Percentiles rank a stretch among this genome's conserved stretches.
phyloP scores from a whole-genome alignment of 257 asterid genomes.

The Petunia secreta region DNA sequence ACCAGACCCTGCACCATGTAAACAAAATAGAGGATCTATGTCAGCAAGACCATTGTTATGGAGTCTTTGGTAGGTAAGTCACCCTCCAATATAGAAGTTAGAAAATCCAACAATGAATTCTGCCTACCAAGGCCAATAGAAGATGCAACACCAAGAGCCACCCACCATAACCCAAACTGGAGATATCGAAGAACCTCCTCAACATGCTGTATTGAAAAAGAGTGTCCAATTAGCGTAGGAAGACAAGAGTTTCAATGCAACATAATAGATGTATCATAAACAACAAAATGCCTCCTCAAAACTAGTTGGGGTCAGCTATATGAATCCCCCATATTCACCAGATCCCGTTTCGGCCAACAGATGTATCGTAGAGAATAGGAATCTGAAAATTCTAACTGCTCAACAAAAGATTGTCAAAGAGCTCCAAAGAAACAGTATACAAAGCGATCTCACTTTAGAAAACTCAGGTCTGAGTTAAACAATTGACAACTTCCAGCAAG shows the following conservation, averaged over 20 bases:
- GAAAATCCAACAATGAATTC: not conserved
- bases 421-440: conserved; percentile 7
- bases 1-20: conserved; percentile 69
- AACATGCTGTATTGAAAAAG: conserved; percentile 58
- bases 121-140: conserved; percentile 93
- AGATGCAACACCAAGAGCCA: conserved; percentile 97
- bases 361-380: not conserved
- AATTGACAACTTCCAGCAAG: not conserved
- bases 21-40: conserved; percentile 11
- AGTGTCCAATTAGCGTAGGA: conserved; percentile 13
- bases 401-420: not conserved
- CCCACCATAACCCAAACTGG: conserved; percentile 90
- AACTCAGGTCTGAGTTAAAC: not conserved
- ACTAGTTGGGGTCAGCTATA: conserved; percentile 14
- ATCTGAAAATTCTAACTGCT: not conserved
- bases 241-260: not conserved
- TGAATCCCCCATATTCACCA: not conserved
- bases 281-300: conserved; percentile 6
- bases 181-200: conserved; percentile 68
- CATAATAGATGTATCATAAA: not conserved
- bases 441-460: not conserved
- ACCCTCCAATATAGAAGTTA: not conserved
- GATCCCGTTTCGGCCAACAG: not conserved
- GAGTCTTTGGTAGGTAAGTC: not conserved
- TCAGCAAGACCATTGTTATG: conserved; percentile 13